phyloP scores from a whole-genome alignment of 2,329 filamentous ascomycete genomes.

The Penicillium vulpinum region DNA sequence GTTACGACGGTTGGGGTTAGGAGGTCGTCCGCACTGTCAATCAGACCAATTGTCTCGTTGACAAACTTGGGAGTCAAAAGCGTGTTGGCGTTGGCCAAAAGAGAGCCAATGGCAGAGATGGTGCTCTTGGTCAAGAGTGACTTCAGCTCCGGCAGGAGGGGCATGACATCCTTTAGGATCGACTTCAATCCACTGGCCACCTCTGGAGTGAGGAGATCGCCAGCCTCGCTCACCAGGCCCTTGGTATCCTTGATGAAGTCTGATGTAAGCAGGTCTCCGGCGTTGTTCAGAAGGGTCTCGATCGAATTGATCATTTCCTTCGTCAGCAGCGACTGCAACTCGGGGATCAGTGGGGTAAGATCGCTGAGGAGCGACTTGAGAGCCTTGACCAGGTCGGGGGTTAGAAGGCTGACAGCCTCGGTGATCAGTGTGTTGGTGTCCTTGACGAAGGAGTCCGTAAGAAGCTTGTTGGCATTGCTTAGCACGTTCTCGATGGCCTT shows the following conservation, averaged over 20 bases:
- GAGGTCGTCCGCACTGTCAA: constrained; percentile 22
- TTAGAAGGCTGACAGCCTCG: constrained; percentile 22
- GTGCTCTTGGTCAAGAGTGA: constrained; percentile 16
- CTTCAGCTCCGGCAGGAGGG: constrained; percentile 23
- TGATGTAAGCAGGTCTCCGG: constrained; percentile 18
- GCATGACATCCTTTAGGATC: constrained; percentile 18
- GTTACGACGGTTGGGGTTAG: constrained; percentile 19
- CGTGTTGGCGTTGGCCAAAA: constrained; percentile 23
- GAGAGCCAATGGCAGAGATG: constrained; percentile 11
- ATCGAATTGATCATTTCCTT: constrained; percentile 16
- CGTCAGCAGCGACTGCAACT: constrained; percentile 21
- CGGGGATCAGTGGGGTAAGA: constrained; percentile 18
- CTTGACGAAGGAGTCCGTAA: constrained; percentile 22
- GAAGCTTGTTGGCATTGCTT: constrained; percentile 21
- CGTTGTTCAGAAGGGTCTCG: constrained; percentile 13
- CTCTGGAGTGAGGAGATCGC: constrained; percentile 21
- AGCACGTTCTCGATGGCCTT: constrained; percentile 19
- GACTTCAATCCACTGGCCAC: constrained; percentile 17
- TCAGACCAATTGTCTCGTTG: constrained; percentile 21
- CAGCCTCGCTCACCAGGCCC: constrained; percentile 20
- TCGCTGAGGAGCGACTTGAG: constrained; percentile 22
- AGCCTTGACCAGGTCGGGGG: constrained; percentile 17
- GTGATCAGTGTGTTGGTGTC: constrained; percentile 21
- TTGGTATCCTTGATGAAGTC: constrained; percentile 24
- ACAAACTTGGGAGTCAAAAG: constrained; percentile 24